A percentile compares a stretch with the other conserved stretches of the same genome.
Evolutionary conservation across 129 eudicot species (phyloP).

Genomic region (Centrapalus pauciflorus): DNA sequence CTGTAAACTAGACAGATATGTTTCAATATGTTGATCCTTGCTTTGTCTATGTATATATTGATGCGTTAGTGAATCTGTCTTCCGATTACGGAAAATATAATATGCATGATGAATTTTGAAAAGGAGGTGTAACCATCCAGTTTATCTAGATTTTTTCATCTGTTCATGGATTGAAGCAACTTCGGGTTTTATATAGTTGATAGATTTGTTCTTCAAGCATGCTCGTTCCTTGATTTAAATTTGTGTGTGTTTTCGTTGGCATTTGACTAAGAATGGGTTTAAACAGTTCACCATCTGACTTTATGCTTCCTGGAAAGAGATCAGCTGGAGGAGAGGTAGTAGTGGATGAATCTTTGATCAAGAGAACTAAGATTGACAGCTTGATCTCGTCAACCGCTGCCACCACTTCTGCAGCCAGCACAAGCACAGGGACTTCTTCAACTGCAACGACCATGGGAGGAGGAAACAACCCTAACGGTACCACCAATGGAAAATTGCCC

Average conservation of each 20-base stretch:
- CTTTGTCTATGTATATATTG: not conserved
- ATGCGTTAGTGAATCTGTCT: slow-evolving; percentile 11
- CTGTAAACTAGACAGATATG: not conserved
- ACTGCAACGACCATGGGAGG: slow-evolving; percentile 44
- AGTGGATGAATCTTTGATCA: slow-evolving; percentile 47
- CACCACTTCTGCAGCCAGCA: slow-evolving; percentile 27
- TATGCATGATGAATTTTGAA: not conserved
- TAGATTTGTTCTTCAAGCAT: not conserved
- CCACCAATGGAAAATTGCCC: slow-evolving; percentile 40
- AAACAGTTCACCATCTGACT: slow-evolving; percentile 68
- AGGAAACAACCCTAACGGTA: slow-evolving; percentile 36
- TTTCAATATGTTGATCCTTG: not conserved
- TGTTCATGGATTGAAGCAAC: not conserved
- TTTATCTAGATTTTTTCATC: not conserved
- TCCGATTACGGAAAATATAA: not conserved
- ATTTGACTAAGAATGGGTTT: slow-evolving; percentile 18
- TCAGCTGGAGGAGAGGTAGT: slow-evolving; percentile 54
- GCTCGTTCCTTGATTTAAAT: not conserved
- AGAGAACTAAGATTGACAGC: slow-evolving; percentile 48
- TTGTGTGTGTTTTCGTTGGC: slow-evolving; percentile 1
- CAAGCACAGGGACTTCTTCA: slow-evolving; percentile 30
- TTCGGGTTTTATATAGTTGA: slow-evolving; percentile 2
- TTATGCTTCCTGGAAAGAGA: slow-evolving; percentile 97
- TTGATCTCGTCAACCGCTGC: slow-evolving; percentile 34
- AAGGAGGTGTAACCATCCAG: not conserved